Evolutionary conservation across 2,329 filamentous ascomycete species (phyloP), one percentile per base, ranked within the genome.

Genomic region (Stemphylium lycopersici): DNA sequence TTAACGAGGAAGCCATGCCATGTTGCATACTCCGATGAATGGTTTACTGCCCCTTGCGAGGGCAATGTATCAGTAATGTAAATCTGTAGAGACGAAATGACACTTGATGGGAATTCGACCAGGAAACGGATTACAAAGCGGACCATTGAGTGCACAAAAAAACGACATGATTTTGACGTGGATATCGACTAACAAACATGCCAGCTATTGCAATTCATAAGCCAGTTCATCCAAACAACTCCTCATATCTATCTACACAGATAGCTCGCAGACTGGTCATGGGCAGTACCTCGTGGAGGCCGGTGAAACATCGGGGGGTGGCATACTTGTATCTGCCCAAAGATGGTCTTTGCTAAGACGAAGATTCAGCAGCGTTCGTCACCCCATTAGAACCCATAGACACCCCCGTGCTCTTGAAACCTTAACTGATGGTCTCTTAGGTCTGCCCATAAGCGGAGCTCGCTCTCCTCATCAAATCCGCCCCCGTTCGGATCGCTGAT

Each of bases 401-500:
- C 81, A 1, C 86, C 88, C 1, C 87, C 88, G 32, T 83, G 83
- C 49, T 87, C 83, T 7, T 86, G 84, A 69, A 92, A 90, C 52
- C 87, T 86, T 58, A 87, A 75, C 74, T 96, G 91, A 61, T 90
- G 90, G 47, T 93, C 89, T 54, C 90, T 83, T 60, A 96, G 75
- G 70, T 90, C 90, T 0, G 89, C 88, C 91, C 91, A 96, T 54
- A 86, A 82, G 16, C 85, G 81, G 62, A 95, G 75, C 73, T 95
- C 90, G 47, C 88, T 84, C 66, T 93, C 90, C 63, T 95, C 90
- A 59, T 90, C 81, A 16, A 81, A 71, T 69, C 68, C 64, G 57
- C 61, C 72, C 44, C 62, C 57, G 13, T 36, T 76, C 3, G 73
- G 61, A 56, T 74, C 69, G 20, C 58, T 63, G 3, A 53, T 61